Evolutionary conservation across 1,284 basidiomycete genomes (phyloP), one percentile per base, ranked within the genome.

Genomic region (Cystobasidium sp.): DNA sequence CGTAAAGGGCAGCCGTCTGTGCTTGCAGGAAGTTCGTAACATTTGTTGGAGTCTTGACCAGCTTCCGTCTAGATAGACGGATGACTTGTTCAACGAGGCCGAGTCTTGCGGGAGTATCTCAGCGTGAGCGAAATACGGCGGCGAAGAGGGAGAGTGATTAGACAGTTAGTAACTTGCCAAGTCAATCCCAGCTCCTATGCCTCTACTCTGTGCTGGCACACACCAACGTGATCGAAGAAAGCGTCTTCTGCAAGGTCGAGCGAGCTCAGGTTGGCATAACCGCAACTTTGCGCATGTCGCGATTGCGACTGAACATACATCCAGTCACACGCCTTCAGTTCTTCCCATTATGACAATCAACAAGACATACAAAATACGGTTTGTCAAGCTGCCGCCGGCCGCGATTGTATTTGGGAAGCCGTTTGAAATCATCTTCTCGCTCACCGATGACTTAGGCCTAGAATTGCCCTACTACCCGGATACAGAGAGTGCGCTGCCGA

Each of bases 381-480:
- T 73, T 41, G 46, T 73, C 63, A 65, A 66, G 52, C 53, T 73
- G 18, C 69, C 68, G 55, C 75, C 75, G 18, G 49, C 58, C 14
- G 39, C 56, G 14, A 47, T 72, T 16, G 51, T 43, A 16, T 53
- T 63, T 31, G 47, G 41, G 9, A 52, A 56, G 41, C 41, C 74
- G 22, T 75, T 75, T 47, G 62, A 68, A 6, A 59, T 75, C 39
- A 56, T 63, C 20, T 49, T 75, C 24, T 63, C 75, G 16, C 51
- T 75, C n/a, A 66, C 68, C 6, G 64, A 71, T 43, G 75, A 75
- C 56, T 18, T 75, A n/a, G 75, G 75, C 31, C 16, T 58, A 10
- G 46, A 63, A n/a, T 20, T 72, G 24, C 53, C 55, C 24, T 49
- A 24, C 18, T 67, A 39, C n/a, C 49, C 47, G 18, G 64, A 52